Percentiles rank a stretch among this genome's conserved stretches.
Conservation (phyloP, 2,329 filamentous ascomycete species). For the Colletotrichum orchidophilum region DNA sequence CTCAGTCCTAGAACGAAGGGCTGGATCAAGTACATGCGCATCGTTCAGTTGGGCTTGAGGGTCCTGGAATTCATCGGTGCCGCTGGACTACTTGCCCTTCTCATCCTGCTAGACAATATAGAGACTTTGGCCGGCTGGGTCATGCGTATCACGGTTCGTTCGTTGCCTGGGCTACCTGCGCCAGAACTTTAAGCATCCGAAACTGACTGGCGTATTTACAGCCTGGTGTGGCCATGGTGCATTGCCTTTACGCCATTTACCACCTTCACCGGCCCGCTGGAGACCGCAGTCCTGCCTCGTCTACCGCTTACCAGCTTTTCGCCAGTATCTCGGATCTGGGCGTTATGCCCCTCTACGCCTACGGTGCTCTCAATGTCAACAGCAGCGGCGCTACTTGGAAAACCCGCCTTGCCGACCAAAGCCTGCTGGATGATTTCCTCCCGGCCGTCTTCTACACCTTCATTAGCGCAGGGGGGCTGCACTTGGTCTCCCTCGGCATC, state of each 20-base stretch:
- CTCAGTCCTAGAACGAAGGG: conserved; percentile 77
- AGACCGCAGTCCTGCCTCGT: conserved; percentile 78
- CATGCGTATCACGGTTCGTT: conserved; percentile 77
- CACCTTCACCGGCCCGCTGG: conserved; percentile 78
- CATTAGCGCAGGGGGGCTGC: conserved; percentile 71
- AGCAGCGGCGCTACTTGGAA: conserved; percentile 66
- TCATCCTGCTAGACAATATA: conserved; percentile 79
- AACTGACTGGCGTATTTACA: conserved; percentile 48
- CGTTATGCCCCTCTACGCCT: conserved; percentile 65
- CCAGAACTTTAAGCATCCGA: background rate
- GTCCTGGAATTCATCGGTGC: conserved; percentile 74
- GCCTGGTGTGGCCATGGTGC: conserved; percentile 79
- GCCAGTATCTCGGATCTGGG: conserved; percentile 75
- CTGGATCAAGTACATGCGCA: conserved; percentile 75
- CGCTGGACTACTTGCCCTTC: conserved; percentile 76
- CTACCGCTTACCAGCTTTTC: conserved; percentile 90
- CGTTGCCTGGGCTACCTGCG: background rate
- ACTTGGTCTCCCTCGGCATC: conserved; percentile 74
- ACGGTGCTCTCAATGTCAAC: conserved; percentile 58
- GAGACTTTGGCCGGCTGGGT: conserved; percentile 76
- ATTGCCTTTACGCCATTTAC: conserved; percentile 81
- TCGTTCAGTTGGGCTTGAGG: conserved; percentile 75
- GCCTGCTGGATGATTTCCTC: conserved; percentile 68
- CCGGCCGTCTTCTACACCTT: conserved; percentile 75
- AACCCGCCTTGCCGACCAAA: conserved; percentile 70